phyloP scores from a whole-genome alignment of 768 basidiomycete species.

The Udeniomyces megalosporus region DNA sequence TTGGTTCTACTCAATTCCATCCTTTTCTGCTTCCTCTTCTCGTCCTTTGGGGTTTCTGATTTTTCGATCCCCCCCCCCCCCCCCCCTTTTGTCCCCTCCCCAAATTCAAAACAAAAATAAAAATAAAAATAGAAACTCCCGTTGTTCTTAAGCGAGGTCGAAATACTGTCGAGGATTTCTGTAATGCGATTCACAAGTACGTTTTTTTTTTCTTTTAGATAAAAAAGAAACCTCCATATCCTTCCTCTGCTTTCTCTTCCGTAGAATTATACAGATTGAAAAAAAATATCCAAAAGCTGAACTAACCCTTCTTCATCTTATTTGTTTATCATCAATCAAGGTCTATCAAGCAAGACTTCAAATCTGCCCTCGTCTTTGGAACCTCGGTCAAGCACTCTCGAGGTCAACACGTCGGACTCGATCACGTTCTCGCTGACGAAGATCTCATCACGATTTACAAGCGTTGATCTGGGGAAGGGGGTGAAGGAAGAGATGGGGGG shows the following conservation, averaged over 20 bases:
- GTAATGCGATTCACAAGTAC: slow-evolving; percentile 58
- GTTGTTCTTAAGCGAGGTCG: slow-evolving; percentile 50
- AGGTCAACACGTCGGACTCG: slow-evolving; percentile 86
- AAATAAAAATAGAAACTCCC: slow-evolving; percentile 33
- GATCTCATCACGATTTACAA: slow-evolving; percentile 16
- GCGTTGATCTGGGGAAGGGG: not conserved
- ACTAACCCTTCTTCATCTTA: not conserved
- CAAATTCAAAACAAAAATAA: too few species aligned
- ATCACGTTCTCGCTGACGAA: slow-evolving; percentile 32
- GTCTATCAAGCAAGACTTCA: slow-evolving; percentile 52
- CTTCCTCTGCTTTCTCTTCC: too few species aligned
- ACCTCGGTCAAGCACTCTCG: slow-evolving; percentile 91
- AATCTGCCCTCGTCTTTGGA: slow-evolving; percentile 39
- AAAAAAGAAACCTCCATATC: not conserved
- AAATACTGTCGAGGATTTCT: slow-evolving; percentile 41
- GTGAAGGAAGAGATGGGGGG: not conserved
- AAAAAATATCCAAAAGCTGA: too few species aligned
- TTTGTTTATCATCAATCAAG: not conserved
- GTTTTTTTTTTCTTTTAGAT: not conserved
- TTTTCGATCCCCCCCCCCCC: not conserved
- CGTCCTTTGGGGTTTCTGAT: not conserved
- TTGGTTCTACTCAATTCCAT: slow-evolving; percentile 22
- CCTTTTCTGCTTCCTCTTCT: not conserved
- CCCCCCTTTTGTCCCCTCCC: too few species aligned
- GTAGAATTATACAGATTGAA: too few species aligned